Conservation (phyloP, 495 filamentous ascomycete species). For the Aspergillus bertholletiae region DNA sequence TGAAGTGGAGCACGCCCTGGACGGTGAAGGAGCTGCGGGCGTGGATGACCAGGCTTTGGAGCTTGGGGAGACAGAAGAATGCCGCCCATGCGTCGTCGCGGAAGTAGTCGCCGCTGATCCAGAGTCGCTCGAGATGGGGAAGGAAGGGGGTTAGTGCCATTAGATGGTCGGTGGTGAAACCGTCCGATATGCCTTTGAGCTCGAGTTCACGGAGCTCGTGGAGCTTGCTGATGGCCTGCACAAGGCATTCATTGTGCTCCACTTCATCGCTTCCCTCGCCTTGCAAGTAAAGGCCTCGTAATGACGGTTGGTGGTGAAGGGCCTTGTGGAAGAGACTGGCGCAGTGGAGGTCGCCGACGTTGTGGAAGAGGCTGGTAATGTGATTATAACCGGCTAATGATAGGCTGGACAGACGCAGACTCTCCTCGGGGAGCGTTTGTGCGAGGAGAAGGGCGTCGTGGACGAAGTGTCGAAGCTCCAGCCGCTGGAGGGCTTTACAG, state of each 20-base stretch:
- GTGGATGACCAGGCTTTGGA: slow-evolving; percentile 45
- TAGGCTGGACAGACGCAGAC: slow-evolving; percentile 45
- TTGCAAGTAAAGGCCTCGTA: slow-evolving; percentile 44
- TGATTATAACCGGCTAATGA: slow-evolving; percentile 44
- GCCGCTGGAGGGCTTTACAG: slow-evolving; percentile 49
- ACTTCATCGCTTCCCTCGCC: slow-evolving; percentile 47
- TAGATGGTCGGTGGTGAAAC: slow-evolving; percentile 50
- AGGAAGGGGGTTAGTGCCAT: slow-evolving; percentile 46
- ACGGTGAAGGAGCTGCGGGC: slow-evolving; percentile 45
- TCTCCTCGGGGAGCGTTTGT: slow-evolving; percentile 48
- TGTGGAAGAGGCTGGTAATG: slow-evolving; percentile 46
- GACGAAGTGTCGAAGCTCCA: slow-evolving; percentile 50
- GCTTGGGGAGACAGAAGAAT: slow-evolving; percentile 32
- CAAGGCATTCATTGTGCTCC: slow-evolving; percentile 47
- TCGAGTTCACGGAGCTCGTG: slow-evolving; percentile 47
- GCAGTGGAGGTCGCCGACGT: slow-evolving; percentile 39
- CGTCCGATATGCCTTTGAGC: slow-evolving; percentile 50
- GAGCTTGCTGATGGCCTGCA: slow-evolving; percentile 45
- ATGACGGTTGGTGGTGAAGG: slow-evolving; percentile 41
- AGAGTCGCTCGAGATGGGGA: slow-evolving; percentile 51
- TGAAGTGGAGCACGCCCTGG: slow-evolving; percentile 43
- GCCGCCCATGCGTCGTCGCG: slow-evolving; percentile 47
- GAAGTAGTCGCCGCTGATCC: slow-evolving; percentile 51
- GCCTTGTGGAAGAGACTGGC: slow-evolving; percentile 50
- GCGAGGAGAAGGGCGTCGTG: slow-evolving; percentile 49